Evolutionary conservation across 139 green algal species (phyloP).

Genomic region (Volvox reticuliferus): DNA sequence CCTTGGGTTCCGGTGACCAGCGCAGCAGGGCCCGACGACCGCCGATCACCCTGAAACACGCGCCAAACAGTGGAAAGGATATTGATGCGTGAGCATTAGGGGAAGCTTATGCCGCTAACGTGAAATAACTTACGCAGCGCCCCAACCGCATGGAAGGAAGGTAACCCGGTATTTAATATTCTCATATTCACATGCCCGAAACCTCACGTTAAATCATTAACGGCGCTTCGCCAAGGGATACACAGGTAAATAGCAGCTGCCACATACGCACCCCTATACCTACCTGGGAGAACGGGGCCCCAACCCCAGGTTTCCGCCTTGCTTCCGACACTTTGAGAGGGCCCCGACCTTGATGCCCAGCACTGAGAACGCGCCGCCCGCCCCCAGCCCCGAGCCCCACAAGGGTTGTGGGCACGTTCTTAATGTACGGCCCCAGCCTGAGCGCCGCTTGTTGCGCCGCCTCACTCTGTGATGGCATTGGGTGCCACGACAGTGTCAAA

Average conservation of each 20-base stretch:
- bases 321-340: conserved; percentile 19
- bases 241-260: too few species aligned
- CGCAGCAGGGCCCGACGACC: not conserved
- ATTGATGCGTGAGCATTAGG: too few species aligned
- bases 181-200: too few species aligned
- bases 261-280: not conserved
- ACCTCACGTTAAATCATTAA: too few species aligned
- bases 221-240: too few species aligned
- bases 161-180: too few species aligned
- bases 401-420: conserved; percentile 38
- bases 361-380: conserved; percentile 21
- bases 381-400: not conserved
- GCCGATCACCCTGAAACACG: conserved; percentile 1
- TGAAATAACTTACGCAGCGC: too few species aligned
- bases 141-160: too few species aligned
- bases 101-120: too few species aligned
- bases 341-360: conserved; percentile 13
- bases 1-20: not conserved
- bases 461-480: conserved; percentile 21
- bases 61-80: too few species aligned
- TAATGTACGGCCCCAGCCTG: conserved; percentile 26
- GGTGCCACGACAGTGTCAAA: too few species aligned
- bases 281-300: not conserved
- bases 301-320: not conserved
- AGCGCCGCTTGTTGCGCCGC: conserved; percentile 34